A percentile compares a stretch with the other conserved stretches of the same genome.
Conservation (phyloP, 2,329 filamentous ascomycete species). For the Claviceps sp. region DNA sequence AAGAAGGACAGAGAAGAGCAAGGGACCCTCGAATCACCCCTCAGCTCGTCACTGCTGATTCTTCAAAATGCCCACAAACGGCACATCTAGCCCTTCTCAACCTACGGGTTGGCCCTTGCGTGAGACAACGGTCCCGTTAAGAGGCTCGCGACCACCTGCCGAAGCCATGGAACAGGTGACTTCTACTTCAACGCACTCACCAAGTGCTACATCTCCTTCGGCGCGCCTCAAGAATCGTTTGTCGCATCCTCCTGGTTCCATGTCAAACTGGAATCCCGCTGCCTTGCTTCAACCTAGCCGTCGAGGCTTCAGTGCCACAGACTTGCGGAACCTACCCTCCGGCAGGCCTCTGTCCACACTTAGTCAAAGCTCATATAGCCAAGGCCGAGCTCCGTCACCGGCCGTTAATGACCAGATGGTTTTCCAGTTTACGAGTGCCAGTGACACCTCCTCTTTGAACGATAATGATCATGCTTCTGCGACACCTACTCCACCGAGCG, state of each 20-base stretch:
- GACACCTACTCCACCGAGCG: slow-evolving; percentile 18
- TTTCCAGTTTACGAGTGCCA: slow-evolving; percentile 29
- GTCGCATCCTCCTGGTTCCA: slow-evolving; percentile 13
- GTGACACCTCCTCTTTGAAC: slow-evolving; percentile 20
- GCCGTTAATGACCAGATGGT: slow-evolving; percentile 17
- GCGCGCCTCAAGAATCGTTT: slow-evolving; percentile 14
- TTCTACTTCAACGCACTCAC: not conserved
- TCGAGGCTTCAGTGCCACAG: slow-evolving; percentile 15
- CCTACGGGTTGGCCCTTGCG: slow-evolving; percentile 4
- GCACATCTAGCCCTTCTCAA: slow-evolving; percentile 4
- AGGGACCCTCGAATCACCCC: not conserved
- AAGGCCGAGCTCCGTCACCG: slow-evolving; percentile 7
- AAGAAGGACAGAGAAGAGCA: not conserved
- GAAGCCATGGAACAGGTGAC: not conserved
- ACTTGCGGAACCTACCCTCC: slow-evolving; percentile 13
- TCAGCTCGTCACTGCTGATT: not conserved
- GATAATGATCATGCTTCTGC: slow-evolving; percentile 19
- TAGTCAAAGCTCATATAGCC: slow-evolving; percentile 3
- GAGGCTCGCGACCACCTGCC: slow-evolving; percentile 3
- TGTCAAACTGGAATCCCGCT: slow-evolving; percentile 28
- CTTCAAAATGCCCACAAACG: slow-evolving; percentile 8
- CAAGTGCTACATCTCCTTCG: slow-evolving; percentile 1
- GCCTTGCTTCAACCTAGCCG: slow-evolving; percentile 26
- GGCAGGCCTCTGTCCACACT: slow-evolving; percentile 9
- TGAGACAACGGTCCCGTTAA: slow-evolving; percentile 5